Base-by-base conservation (phyloP, 768 basidiomycete species). In the Lentinula boryana region DNA sequence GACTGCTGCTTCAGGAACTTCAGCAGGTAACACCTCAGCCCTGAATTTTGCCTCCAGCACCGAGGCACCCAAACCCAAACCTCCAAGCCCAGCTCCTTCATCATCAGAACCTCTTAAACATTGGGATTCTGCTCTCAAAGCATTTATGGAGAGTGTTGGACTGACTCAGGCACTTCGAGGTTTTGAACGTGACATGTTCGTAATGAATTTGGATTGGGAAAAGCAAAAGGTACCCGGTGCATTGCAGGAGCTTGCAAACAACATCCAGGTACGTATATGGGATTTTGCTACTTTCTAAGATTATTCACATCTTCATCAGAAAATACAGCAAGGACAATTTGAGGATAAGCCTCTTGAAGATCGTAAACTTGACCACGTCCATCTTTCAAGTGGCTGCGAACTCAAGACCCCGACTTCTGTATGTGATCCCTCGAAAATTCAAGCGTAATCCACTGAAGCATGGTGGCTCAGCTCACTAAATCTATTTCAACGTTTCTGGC, bases 401-500 rank as follows among this genome's bases (percentile, higher is more conserved):
- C 78, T 84, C 2, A 77, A 76, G 44, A 77, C 86, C 9, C 89
- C 79, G 68, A 79, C 82, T 46, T 80, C 82, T 59, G 90, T 91
- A 65, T 72, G 83, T 76, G 60, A 21, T 38, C 31, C 48, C 38
- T 41, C 21, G 16, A 33, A 27, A 27, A 31, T 36, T n/a, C 23
- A 56, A 16, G 40, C 44, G 48, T 35, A 56, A 64, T 48, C 48
- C 48, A 15, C 35, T 57, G 27, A 21, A 31, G 56, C 27, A 33
- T 56, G 18, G 4, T 16, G 56, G 40, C 49, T 56, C 64, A 89
- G 91, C 76, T 86, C 35, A 91, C 81, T 61, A 88, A 83, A 69
- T 83, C 83, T 5, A 87, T 93, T 33, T 89, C 91, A 2, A 69
- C 75, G 48, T 87, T 93, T 60, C 80, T 93, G 1, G 87, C 89